A percentile compares a stretch with the other conserved stretches of the same genome.
Evolutionary conservation across 2,329 filamentous ascomycete genomes (phyloP).

Genomic region (Chrysoporthe cubensis): DNA sequence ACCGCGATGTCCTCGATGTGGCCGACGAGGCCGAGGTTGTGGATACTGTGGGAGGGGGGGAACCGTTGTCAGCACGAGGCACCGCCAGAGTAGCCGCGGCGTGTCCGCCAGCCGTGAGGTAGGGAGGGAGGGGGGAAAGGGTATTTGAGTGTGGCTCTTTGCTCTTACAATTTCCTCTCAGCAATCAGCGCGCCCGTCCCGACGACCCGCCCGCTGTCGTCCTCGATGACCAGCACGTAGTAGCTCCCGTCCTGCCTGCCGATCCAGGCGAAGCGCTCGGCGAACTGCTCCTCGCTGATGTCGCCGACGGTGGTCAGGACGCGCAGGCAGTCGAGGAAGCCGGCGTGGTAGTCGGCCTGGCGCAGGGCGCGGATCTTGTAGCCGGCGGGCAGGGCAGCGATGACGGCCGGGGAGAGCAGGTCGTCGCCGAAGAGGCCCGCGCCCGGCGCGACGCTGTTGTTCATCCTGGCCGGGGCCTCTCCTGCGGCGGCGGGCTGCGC

Average conservation of each 20-base stretch:
- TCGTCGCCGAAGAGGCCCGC: constrained; percentile 75
- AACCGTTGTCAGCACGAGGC: constrained; percentile 9
- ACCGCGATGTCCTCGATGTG: constrained; percentile 99
- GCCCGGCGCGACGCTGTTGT: constrained; percentile 30
- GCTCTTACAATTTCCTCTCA: constrained; percentile 82
- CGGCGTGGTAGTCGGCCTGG: constrained; percentile 74
- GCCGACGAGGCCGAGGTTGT: constrained; percentile 80
- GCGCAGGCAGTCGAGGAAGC: constrained; percentile 88
- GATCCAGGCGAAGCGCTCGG: constrained; percentile 83
- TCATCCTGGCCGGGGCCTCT: too few relatives aligned
- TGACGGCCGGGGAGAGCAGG: constrained; percentile 78
- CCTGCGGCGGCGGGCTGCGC: constrained; percentile 18
- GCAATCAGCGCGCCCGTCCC: constrained; percentile 88
- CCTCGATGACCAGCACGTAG: constrained; percentile 84
- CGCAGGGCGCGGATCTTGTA: constrained; percentile 84
- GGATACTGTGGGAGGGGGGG: constrained; percentile 59
- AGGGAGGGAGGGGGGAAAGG: background rate
- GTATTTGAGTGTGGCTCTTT: background rate
- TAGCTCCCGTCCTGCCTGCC: constrained; percentile 73
- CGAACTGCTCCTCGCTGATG: constrained; percentile 74
- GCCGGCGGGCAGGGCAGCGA: constrained; percentile 72
- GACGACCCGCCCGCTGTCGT: constrained; percentile 72
- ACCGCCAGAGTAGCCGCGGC: constrained; percentile 39
- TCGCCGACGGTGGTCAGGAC: constrained; percentile 94
- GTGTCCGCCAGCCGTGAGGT: too few relatives aligned